Evolutionary conservation across 257 asterid species (phyloP).

Genomic region (Penstemon davidsonii): DNA sequence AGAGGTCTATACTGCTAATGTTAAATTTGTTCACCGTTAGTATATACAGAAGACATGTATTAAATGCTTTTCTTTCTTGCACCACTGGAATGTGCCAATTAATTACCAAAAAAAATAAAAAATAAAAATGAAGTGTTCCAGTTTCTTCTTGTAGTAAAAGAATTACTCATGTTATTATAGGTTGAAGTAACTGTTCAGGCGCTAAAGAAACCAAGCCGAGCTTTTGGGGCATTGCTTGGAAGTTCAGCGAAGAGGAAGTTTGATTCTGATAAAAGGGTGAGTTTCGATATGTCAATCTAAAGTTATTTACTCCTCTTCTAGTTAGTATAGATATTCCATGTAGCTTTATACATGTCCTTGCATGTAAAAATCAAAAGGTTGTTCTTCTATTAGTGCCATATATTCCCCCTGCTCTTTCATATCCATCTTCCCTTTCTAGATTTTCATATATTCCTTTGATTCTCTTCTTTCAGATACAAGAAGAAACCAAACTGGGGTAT

Average conservation of each 20-base stretch:
- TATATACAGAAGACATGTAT: not conserved
- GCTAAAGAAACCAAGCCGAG: constrained; percentile 77
- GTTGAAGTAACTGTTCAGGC: constrained; percentile 69
- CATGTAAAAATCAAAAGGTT: not conserved
- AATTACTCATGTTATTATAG: constrained; percentile 33
- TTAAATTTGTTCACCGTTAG: not conserved
- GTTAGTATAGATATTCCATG: not conserved
- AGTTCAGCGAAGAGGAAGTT: constrained; percentile 71
- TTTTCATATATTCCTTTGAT: constrained; percentile 8
- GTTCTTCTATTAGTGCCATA: not conserved
- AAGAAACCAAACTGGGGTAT: constrained; percentile 69
- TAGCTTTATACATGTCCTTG: constrained; percentile 17
- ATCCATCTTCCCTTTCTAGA: not conserved
- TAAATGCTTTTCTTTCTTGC: constrained; percentile 3
- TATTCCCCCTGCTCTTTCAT: not conserved
- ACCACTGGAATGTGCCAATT: constrained; percentile 9
- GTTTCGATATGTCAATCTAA: constrained; percentile 22
- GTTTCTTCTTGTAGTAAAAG: not conserved
- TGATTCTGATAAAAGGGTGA: constrained; percentile 60
- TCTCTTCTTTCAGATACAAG: constrained; percentile 37
- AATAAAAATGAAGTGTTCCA: not conserved
- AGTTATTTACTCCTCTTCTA: constrained; percentile 1
- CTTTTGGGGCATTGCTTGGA: constrained; percentile 84
- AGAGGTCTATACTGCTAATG: not conserved
- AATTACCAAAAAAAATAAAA: no score